These are phyloP conservation scores for Pisolithus orientalis DNA, from an alignment of 768 basidiomycete species.

Conservation along the genomic window DNA sequence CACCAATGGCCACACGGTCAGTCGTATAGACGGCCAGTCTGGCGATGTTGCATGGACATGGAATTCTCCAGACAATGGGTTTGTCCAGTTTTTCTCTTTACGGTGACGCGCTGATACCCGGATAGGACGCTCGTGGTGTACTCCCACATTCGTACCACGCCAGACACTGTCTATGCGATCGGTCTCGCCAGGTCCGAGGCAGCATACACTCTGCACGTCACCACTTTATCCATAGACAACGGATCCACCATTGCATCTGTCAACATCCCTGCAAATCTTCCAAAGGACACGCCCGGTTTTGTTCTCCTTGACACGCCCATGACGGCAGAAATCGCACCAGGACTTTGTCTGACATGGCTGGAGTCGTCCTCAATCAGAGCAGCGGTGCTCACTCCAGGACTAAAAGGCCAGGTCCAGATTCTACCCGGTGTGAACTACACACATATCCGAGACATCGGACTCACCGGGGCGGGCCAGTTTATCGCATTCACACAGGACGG, in stretches of 20 bases:
- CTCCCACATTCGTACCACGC: constrained; percentile 52
- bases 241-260: constrained; percentile 45
- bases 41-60: constrained; percentile 67
- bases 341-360: constrained; percentile 31
- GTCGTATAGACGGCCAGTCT: constrained; percentile 39
- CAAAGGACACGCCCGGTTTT: constrained; percentile 29
- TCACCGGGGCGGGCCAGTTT: constrained; percentile 50
- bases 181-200: constrained; percentile 39
- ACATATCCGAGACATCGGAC: constrained; percentile 54
- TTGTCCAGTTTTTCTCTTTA: constrained; percentile 16
- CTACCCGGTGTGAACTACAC: constrained; percentile 42
- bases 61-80: constrained; percentile 66
- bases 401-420: constrained; percentile 41
- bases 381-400: constrained; percentile 43
- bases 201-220: constrained; percentile 62
- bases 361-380: constrained; percentile 47
- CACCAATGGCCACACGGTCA: constrained; percentile 56
- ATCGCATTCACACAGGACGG: constrained; percentile 55
- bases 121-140: constrained; percentile 59
- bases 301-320: constrained; percentile 26
- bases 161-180: constrained; percentile 48
- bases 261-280: constrained; percentile 49
- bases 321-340: background rate
- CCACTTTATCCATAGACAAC: constrained; percentile 48
- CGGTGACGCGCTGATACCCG: background rate